These are phyloP conservation scores for Pseudopyricularia cyperi DNA, from an alignment of 2,329 filamentous ascomycete genomes.

Conservation along the genomic window DNA sequence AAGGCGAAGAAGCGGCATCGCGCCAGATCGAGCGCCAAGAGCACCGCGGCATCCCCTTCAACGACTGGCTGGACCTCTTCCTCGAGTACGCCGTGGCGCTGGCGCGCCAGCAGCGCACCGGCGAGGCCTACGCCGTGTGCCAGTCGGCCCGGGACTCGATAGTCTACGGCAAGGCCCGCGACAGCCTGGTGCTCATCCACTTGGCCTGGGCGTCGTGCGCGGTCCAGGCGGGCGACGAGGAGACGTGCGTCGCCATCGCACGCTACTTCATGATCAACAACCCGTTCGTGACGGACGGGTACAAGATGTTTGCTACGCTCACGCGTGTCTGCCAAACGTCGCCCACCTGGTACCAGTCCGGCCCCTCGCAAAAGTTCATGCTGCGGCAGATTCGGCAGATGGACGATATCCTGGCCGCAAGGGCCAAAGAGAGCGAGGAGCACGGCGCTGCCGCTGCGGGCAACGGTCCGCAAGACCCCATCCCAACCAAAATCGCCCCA, in stretches of 20 bases:
- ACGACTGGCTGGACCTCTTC: slow-evolving; percentile 81
- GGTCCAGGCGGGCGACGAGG: slow-evolving; percentile 66
- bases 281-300: slow-evolving; percentile 68
- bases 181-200: slow-evolving; percentile 60
- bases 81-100: slow-evolving; percentile 73
- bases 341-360: slow-evolving; percentile 63
- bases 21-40: slow-evolving; percentile 15
- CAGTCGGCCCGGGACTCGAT: slow-evolving; percentile 68
- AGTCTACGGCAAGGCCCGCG: slow-evolving; percentile 61
- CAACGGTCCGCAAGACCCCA: not conserved
- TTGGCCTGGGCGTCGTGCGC: slow-evolving; percentile 77
- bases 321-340: slow-evolving; percentile 64
- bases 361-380: slow-evolving; percentile 80
- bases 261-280: slow-evolving; percentile 78
- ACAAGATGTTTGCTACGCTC: slow-evolving; percentile 70
- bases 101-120: slow-evolving; percentile 51
- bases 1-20: slow-evolving; percentile 15
- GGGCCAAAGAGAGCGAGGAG: not conserved
- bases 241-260: slow-evolving; percentile 57
- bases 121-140: slow-evolving; percentile 69
- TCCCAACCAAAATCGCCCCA: not conserved
- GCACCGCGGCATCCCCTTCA: slow-evolving; percentile 63
- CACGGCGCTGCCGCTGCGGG: not conserved
- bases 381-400: slow-evolving; percentile 83
- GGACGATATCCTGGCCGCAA: slow-evolving; percentile 46